phyloP scores from a whole-genome alignment of 139 green algal species.

The Tetratostichococcus sp. region DNA sequence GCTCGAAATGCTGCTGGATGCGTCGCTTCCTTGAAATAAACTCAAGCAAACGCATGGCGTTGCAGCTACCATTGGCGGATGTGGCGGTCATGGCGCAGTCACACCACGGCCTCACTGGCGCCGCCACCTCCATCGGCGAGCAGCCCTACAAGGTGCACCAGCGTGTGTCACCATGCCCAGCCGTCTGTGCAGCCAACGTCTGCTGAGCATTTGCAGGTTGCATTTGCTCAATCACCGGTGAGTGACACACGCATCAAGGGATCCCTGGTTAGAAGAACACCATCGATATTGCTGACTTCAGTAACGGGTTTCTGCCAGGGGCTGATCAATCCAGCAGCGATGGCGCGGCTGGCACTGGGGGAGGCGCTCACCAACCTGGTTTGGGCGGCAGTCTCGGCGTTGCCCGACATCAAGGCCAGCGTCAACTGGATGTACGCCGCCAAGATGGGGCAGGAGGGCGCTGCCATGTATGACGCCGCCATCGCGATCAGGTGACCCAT shows the following conservation, averaged over 20 bases:
- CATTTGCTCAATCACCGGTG: too few relatives aligned
- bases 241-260: too few relatives aligned
- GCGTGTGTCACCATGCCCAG: background rate
- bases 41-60: too few relatives aligned
- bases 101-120: conserved; percentile 67
- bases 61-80: conserved; percentile 84
- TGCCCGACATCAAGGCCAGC: conserved; percentile 87
- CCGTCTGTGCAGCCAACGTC: too few relatives aligned
- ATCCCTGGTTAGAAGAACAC: too few relatives aligned
- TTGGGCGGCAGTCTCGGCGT: conserved; percentile 66
- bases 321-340: conserved; percentile 84
- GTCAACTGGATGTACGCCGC: conserved; percentile 99
- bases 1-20: too few relatives aligned
- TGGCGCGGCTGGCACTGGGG: conserved; percentile 90
- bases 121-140: conserved; percentile 93
- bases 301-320: too few relatives aligned
- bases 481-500: conserved; percentile 44
- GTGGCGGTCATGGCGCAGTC: conserved; percentile 89
- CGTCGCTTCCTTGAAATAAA: too few relatives aligned
- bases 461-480: conserved; percentile 93
- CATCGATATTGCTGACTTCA: too few relatives aligned
- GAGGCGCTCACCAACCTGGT: conserved; percentile 97
- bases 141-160: conserved; percentile 73
- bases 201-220: too few relatives aligned
- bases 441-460: conserved; percentile 94